Evolutionary conservation across 2,329 filamentous ascomycete species (phyloP).

Genomic region (Pseudocercospora fijiensis): DNA sequence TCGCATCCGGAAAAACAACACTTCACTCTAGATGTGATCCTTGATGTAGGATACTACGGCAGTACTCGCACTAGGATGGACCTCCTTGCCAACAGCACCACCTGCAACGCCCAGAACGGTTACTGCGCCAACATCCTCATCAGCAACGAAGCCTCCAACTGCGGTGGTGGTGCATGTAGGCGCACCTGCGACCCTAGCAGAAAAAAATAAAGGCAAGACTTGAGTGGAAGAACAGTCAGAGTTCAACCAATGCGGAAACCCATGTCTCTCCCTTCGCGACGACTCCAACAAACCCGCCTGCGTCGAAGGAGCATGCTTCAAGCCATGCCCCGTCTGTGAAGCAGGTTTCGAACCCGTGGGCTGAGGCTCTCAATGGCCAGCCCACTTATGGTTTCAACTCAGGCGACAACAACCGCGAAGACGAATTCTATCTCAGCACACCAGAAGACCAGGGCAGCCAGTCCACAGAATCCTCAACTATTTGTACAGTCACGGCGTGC

Average conservation of each 20-base stretch:
- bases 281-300: slow-evolving; percentile 9
- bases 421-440: background rate
- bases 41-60: no score
- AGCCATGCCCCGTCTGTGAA: slow-evolving; percentile 5
- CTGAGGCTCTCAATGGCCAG: background rate
- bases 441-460: background rate
- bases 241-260: slow-evolving; percentile 11
- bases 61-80: no score
- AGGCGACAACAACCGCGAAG: background rate
- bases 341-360: background rate
- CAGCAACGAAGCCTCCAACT: slow-evolving; percentile 9
- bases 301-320: slow-evolving; percentile 12
- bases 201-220: no score
- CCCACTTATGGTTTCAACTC: background rate
- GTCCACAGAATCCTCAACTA: background rate
- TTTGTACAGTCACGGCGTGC: background rate
- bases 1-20: background rate
- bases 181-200: slow-evolving; percentile 8
- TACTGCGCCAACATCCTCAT: slow-evolving; percentile 9
- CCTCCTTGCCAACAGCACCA: no score
- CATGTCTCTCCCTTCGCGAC: background rate
- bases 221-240: no score
- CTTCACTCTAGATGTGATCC: background rate
- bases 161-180: slow-evolving; percentile 19
- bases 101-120: background rate